Evolutionary conservation across 2,329 filamentous ascomycete genomes (phyloP).

Genomic region (Neofusicoccum ribis): DNA sequence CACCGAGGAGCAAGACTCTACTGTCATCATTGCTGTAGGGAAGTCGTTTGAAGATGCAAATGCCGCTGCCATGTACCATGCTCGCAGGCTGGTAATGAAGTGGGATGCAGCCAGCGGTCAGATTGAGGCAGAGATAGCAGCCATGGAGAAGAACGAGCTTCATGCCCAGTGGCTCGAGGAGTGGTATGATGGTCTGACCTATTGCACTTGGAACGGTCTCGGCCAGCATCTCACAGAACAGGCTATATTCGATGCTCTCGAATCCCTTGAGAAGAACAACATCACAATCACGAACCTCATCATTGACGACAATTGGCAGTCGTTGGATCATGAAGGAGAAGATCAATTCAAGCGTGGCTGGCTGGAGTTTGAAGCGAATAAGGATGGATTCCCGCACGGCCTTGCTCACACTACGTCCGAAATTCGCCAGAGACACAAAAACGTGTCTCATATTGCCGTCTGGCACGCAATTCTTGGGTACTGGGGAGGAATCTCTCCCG

Average conservation of each 20-base stretch:
- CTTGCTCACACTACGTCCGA: constrained; percentile 68
- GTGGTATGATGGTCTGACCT: constrained; percentile 91
- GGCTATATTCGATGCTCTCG: constrained; percentile 74
- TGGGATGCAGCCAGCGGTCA: constrained; percentile 47
- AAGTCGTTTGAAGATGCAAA: constrained; percentile 73
- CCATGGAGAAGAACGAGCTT: constrained; percentile 50
- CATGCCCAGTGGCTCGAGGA: constrained; percentile 72
- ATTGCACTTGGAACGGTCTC: constrained; percentile 95
- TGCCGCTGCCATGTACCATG: constrained; percentile 82
- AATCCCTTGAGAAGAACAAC: constrained; percentile 66
- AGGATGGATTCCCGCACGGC: constrained; percentile 74
- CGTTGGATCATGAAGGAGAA: constrained; percentile 57
- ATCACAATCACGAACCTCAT: constrained; percentile 84
- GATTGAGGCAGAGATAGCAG: constrained; percentile 49
- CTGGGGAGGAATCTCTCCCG: constrained; percentile 83
- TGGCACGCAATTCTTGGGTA: constrained; percentile 58
- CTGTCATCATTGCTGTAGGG: constrained; percentile 70
- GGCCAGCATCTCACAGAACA: constrained; percentile 80
- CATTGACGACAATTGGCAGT: constrained; percentile 97
- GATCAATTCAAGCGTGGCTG: constrained; percentile 51
- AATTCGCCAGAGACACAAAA: constrained; percentile 68
- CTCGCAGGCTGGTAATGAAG: constrained; percentile 63
- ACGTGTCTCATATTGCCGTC: constrained; percentile 30
- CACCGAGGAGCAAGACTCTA: constrained; percentile 53
- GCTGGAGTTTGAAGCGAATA: constrained; percentile 78